phyloP scores from a whole-genome alignment of 257 asterid species.

The Misopates orontium region DNA sequence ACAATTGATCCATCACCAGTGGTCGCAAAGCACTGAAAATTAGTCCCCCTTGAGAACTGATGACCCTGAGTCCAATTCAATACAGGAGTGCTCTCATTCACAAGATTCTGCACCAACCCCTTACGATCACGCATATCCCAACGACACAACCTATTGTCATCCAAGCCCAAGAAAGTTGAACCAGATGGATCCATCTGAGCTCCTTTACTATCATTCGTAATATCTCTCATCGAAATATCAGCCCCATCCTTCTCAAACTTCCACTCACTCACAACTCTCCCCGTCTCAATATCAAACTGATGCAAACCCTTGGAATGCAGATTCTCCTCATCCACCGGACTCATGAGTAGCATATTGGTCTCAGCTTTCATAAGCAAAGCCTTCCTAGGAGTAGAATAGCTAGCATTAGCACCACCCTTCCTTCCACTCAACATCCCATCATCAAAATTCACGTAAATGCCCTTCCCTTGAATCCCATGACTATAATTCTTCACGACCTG shows the following conservation, averaged over 20 bases:
- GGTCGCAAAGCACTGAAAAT: conserved; percentile 95
- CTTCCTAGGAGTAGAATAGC: conserved; percentile 69
- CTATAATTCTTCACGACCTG: conserved; percentile 81
- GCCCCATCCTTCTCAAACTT: conserved; percentile 93
- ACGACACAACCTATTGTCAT: conserved; percentile 84
- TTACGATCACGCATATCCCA: conserved; percentile 98
- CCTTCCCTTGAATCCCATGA: conserved; percentile 95
- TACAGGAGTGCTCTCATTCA: conserved; percentile 75
- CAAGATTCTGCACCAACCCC: conserved; percentile 80
- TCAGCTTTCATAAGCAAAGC: conserved; percentile 88
- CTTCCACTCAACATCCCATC: conserved; percentile 46
- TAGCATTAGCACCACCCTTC: conserved; percentile 27
- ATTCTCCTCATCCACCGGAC: conserved; percentile 61
- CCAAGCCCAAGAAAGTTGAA: conserved; percentile 92
- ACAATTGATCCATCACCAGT: conserved; percentile 96
- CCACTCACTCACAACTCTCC: conserved; percentile 88
- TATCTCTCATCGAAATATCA: conserved; percentile 90
- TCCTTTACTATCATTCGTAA: conserved; percentile 81
- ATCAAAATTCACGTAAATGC: conserved; percentile 72
- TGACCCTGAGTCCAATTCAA: conserved; percentile 98
- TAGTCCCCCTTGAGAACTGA: conserved; percentile 94
- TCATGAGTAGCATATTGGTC: conserved; percentile 97
- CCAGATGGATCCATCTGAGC: conserved; percentile 97
- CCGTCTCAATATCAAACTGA: conserved; percentile 90
- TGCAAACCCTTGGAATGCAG: conserved; percentile 82